These are phyloP conservation scores for Coemansia reversa DNA, from an alignment of 192 early-diverging fungal genomes.

Conservation along the genomic window DNA sequence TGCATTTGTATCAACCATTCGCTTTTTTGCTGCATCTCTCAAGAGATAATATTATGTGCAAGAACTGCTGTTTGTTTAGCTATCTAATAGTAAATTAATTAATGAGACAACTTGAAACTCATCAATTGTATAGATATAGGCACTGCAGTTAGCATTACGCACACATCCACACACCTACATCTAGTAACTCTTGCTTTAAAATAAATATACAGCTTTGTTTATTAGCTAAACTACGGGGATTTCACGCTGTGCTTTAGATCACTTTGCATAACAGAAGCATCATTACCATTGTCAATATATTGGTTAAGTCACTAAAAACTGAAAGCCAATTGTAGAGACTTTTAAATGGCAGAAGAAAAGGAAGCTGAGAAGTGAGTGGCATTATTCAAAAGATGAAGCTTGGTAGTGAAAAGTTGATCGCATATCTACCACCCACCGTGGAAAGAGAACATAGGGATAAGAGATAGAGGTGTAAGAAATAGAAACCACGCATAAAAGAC, in stretches of 20 bases:
- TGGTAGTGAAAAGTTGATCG: constrained; percentile 4
- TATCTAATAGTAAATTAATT: not conserved
- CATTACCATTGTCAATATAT: not conserved
- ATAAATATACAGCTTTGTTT: no score
- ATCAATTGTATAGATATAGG: not conserved
- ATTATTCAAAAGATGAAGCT: constrained; percentile 9
- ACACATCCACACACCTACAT: no score
- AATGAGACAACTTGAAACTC: no score
- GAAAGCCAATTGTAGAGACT: constrained; percentile 1
- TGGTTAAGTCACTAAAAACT: not conserved
- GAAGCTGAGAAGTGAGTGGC: constrained; percentile 9
- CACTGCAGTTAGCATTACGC: not conserved
- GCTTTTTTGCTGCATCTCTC: constrained; percentile 40
- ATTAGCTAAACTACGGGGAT: no score
- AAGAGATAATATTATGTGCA: not conserved
- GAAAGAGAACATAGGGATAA: constrained; percentile 11
- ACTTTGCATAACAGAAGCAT: not conserved
- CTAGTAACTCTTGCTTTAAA: no score
- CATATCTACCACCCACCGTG: not conserved
- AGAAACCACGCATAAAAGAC: constrained; percentile 6
- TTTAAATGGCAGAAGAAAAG: constrained; percentile 7
- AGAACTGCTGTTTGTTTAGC: not conserved
- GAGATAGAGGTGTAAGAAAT: constrained; percentile 6
- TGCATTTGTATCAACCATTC: constrained; percentile 37
- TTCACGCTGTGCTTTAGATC: no score